Percentiles rank a stretch among this genome's conserved stretches.
Evolutionary conservation across 257 asterid genomes (phyloP).

Genomic region (Agastache rugosa): DNA sequence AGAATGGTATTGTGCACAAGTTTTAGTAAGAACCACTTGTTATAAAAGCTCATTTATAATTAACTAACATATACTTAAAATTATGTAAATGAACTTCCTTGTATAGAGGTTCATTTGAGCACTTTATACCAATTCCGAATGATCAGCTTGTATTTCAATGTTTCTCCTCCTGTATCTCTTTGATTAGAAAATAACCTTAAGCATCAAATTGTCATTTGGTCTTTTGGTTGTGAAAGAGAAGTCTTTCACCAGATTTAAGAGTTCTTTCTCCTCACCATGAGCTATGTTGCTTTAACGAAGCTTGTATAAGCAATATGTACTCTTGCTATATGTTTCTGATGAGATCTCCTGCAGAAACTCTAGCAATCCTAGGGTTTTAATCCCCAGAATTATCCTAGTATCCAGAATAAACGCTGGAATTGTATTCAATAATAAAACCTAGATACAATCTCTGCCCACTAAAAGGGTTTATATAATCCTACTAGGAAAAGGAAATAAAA

Average conservation of each 20-base stretch:
- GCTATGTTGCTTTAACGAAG: constrained; percentile 10
- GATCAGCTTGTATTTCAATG: constrained; percentile 3
- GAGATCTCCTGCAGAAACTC: no score
- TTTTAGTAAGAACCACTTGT: background rate
- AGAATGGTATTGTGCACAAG: background rate
- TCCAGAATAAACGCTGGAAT: no score
- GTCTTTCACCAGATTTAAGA: background rate
- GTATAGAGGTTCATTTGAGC: background rate
- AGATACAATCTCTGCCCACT: no score
- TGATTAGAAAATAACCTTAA: constrained; percentile 9
- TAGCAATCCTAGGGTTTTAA: no score
- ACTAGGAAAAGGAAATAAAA: no score
- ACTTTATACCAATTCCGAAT: background rate
- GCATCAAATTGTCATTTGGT: constrained; percentile 6
- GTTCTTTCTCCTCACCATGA: constrained; percentile 1
- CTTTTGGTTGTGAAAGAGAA: background rate
- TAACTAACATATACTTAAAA: background rate
- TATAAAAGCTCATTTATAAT: background rate
- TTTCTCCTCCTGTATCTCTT: background rate
- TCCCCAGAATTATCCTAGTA: no score
- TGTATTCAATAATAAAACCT: no score
- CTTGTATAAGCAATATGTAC: constrained; percentile 5
- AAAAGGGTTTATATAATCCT: no score
- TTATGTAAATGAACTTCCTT: background rate
- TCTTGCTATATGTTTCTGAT: background rate